These are phyloP conservation scores for Fomitopsis betulina DNA, from an alignment of 1,284 basidiomycete genomes.

Conservation along the genomic window DNA sequence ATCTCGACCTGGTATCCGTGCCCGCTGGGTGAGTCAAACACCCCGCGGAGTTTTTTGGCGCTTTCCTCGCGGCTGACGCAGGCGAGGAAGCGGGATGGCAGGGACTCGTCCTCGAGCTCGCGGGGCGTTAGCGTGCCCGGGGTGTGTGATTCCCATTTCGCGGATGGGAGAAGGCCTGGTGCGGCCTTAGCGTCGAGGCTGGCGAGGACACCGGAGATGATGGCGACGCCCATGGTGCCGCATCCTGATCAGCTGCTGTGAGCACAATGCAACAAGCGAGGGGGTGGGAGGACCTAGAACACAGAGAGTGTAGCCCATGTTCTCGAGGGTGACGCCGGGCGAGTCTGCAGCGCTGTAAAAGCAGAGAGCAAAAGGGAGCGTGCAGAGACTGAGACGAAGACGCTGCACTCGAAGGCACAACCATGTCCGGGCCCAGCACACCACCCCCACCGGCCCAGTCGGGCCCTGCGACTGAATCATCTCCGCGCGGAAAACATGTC, in stretches of 20 bases:
- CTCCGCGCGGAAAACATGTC: constrained; percentile 43
- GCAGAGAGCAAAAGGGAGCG: constrained; percentile 2
- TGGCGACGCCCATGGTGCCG: constrained; percentile 97
- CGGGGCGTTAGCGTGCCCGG: constrained; percentile 79
- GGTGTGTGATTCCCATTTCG: constrained; percentile 80
- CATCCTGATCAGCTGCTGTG: constrained; percentile 60
- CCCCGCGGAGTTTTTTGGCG: constrained; percentile 62
- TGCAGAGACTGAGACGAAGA: neutral
- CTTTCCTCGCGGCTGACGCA: constrained; percentile 84
- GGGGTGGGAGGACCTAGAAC: constrained; percentile 41
- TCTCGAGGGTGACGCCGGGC: constrained; percentile 9
- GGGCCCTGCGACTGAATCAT: constrained; percentile 9
- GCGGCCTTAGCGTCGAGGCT: constrained; percentile 54
- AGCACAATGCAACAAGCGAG: constrained; percentile 6
- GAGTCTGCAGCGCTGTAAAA: constrained; percentile 7
- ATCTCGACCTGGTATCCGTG: constrained; percentile 69
- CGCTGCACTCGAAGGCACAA: neutral
- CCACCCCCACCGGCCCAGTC: constrained; percentile 6
- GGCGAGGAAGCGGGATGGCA: constrained; percentile 84
- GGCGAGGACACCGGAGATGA: constrained; percentile 87
- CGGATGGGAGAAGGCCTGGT: constrained; percentile 23
- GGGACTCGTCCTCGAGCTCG: constrained; percentile 52
- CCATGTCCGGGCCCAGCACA: constrained; percentile 12
- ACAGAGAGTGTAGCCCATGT: constrained; percentile 60
- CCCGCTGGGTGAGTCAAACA: constrained; percentile 56